Evolutionary conservation across 2,329 filamentous ascomycete genomes (phyloP).

Genomic region (Sclerotinia subarctica): DNA sequence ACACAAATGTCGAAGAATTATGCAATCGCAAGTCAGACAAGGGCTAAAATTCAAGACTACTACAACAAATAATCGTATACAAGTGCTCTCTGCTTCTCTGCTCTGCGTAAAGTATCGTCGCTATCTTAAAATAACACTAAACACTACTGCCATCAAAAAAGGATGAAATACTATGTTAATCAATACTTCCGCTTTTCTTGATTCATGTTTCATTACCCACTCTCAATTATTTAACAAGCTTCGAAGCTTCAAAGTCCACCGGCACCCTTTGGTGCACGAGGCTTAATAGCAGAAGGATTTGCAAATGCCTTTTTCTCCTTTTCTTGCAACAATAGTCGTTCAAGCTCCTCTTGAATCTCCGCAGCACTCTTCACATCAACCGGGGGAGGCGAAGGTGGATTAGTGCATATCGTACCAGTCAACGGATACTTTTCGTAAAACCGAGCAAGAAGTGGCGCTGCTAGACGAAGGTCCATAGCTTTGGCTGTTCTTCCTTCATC

Average conservation of each 20-base stretch:
- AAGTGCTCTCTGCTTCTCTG: constrained; percentile 10
- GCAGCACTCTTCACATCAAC: constrained; percentile 7
- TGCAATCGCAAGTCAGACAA: constrained; percentile 1
- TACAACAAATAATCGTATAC: constrained; percentile 13
- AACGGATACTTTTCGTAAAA: constrained; percentile 37
- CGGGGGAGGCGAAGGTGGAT: constrained; percentile 4
- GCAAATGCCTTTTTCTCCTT: constrained; percentile 21
- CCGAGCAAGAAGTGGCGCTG: constrained; percentile 29
- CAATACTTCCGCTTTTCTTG: constrained; percentile 10
- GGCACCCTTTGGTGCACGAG: background rate
- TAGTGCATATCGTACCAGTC: constrained; percentile 32
- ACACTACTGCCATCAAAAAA: background rate
- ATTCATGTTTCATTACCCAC: background rate
- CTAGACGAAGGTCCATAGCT: constrained; percentile 29
- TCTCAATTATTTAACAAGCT: background rate
- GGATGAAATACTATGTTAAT: constrained; percentile 7
- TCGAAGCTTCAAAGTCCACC: background rate
- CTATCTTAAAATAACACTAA: constrained; percentile 14
- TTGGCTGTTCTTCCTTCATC: constrained; percentile 30
- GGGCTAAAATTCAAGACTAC: constrained; percentile 14
- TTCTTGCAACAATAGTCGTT: constrained; percentile 18
- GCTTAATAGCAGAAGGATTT: background rate
- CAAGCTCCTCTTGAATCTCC: constrained; percentile 21
- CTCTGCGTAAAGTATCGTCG: background rate
- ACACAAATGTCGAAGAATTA: background rate